Base-by-base conservation (phyloP, 306 rosid genomes). In the Prosopis cineraria region DNA sequence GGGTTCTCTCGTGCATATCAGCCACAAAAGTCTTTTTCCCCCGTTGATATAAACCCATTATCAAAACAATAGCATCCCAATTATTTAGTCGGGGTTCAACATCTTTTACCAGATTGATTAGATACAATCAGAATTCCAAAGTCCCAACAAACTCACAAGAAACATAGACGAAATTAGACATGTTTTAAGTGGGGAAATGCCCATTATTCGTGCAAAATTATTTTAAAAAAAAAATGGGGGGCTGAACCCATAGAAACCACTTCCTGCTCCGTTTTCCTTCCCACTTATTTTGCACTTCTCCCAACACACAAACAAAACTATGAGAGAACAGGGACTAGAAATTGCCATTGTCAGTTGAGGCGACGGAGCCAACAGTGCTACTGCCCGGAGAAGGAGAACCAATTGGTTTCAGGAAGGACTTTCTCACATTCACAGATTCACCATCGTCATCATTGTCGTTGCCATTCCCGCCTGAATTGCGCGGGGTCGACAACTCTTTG, bases 321-420 rank as follows among this genome's bases (percentile, higher is more conserved):
- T 20, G 16, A 12, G n/a, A 30, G 25, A 63, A 20, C 25, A 3
- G 6, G 60, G 58, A 30, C 41, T 16, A 27, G 39, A 72, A 62
- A 82, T 82, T 29, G 52, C 86, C 84, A 31, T 85, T 84, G 62
- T 73, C 83, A 6, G 43, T 74, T 2, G 75, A 74, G n/a, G 75
- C 77, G 27, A 20, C 29, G 2, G 79, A 75, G 34, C 72, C 72
- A 45, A 78, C 72, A 63, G 78, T 76, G 67, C 81, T 78, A 25
- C 86, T 85, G 7, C 82, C 86, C 10, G 86, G 80, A 58, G 86
- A 85, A 13, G 86, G 89, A 4, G 84, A 72, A 20, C 75, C 78
- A 27, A 73, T 10, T 6, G 89, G 84, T 45, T 77, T 82, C 3
- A 82, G 80, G 50, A 82, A 85, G 62, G 87, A 76, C 50, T 63